These are phyloP conservation scores for Fusarium sp. DNA, from an alignment of 2,329 filamentous ascomycete genomes.

Conservation along the genomic window DNA sequence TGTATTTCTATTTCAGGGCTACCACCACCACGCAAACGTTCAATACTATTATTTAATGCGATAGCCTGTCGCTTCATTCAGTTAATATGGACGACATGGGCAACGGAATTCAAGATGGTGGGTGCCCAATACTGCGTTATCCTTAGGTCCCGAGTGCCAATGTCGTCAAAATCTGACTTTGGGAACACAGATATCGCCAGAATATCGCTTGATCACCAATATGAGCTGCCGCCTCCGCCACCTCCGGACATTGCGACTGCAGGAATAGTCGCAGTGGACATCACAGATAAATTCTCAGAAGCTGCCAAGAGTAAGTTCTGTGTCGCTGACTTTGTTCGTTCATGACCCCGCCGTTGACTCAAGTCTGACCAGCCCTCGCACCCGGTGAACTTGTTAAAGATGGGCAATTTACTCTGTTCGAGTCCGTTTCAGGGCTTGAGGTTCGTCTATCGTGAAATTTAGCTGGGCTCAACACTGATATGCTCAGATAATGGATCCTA, in stretches of 20 bases:
- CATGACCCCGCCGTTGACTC: conserved; percentile 35
- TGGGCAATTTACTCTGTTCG: conserved; percentile 92
- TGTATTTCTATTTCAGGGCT: not conserved
- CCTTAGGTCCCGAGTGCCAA: conserved; percentile 3
- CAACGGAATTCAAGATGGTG: conserved; percentile 48
- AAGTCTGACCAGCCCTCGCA: conserved; percentile 65
- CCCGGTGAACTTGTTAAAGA: conserved; percentile 91
- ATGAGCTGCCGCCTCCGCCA: conserved; percentile 43
- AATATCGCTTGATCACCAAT: conserved; percentile 50
- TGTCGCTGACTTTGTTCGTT: not conserved
- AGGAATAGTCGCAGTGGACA: conserved; percentile 64
- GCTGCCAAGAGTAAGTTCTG: conserved; percentile 60
- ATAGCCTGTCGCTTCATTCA: conserved; percentile 1
- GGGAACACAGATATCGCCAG: conserved; percentile 49
- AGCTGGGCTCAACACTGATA: not conserved
- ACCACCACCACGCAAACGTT: not conserved
- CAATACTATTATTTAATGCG: conserved; percentile 23
- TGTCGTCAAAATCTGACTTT: conserved; percentile 39
- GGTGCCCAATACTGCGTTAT: conserved; percentile 22
- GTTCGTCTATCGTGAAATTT: conserved; percentile 46
- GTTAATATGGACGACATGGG: conserved; percentile 48
- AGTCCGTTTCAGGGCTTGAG: conserved; percentile 88
- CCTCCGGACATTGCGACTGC: conserved; percentile 53
- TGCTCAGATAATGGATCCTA: conserved; percentile 94
- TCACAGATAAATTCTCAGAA: conserved; percentile 63